Percentiles rank a stretch among this genome's conserved stretches.
phyloP scores from a whole-genome alignment of 1,284 basidiomycete genomes.

The Anthracocystis walkeri region DNA sequence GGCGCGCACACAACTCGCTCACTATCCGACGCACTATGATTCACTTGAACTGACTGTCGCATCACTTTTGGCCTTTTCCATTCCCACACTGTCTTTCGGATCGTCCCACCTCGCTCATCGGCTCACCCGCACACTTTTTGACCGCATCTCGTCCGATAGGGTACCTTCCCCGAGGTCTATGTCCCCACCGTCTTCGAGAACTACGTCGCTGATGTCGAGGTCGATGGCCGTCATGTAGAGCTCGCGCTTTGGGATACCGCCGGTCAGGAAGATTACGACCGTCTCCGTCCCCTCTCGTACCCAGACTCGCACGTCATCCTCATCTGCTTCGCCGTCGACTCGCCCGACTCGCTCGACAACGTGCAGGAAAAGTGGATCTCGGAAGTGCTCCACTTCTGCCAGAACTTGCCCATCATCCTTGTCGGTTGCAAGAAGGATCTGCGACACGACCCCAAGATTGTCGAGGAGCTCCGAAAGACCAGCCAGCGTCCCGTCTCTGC shows the following conservation, averaged over 20 bases:
- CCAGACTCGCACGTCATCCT: slow-evolving; percentile 93
- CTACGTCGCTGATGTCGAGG: slow-evolving; percentile 89
- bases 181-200: slow-evolving; percentile 93
- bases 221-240: slow-evolving; percentile 90
- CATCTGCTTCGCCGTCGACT: slow-evolving; percentile 92
- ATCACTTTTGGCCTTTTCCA: not conserved
- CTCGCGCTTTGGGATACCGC: slow-evolving; percentile 95
- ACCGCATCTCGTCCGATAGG: slow-evolving; percentile 68
- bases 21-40: not conserved
- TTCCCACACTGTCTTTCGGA: not conserved
- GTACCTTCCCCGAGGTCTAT: slow-evolving; percentile 93
- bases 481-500: slow-evolving; percentile 68
- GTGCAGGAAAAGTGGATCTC: slow-evolving; percentile 98
- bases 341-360: slow-evolving; percentile 91
- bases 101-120: not conserved
- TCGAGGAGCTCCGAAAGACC: slow-evolving; percentile 69
- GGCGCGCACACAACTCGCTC: not conserved
- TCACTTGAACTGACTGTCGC: not conserved
- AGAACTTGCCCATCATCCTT: slow-evolving; percentile 85
- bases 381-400: slow-evolving; percentile 92
- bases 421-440: slow-evolving; percentile 85
- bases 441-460: slow-evolving; percentile 69
- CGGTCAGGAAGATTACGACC: slow-evolving; percentile 82
- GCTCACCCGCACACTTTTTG: not conserved
- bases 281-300: slow-evolving; percentile 77